Evolutionary conservation across 2,329 filamentous ascomycete species (phyloP).

Genomic region (Scopulariopsis brevicaulis): DNA sequence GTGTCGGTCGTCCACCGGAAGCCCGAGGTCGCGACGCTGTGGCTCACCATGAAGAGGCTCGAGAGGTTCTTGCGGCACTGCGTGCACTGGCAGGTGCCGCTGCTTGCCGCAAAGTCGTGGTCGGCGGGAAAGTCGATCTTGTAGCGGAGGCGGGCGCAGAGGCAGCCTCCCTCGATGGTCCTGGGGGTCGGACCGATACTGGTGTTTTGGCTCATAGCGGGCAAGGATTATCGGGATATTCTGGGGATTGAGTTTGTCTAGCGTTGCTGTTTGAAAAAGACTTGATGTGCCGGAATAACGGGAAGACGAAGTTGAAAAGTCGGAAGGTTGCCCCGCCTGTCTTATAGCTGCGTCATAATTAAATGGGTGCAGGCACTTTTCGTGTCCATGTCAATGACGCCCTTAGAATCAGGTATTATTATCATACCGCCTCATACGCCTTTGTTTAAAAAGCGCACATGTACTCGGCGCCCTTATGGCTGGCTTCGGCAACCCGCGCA

Average conservation of each 20-base stretch:
- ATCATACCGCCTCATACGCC: no score
- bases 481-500: no score
- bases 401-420: neutral
- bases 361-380: no score
- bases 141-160: constrained; percentile 38
- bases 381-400: neutral
- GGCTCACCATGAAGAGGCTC: constrained; percentile 28
- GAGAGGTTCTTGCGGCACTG: constrained; percentile 42
- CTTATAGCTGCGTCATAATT: neutral
- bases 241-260: neutral
- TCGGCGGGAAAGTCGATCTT: constrained; percentile 29
- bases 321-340: neutral
- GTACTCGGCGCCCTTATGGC: no score
- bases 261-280: neutral
- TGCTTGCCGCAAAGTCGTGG: constrained; percentile 31
- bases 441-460: no score
- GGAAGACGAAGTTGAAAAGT: neutral
- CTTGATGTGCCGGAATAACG: neutral
- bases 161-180: constrained; percentile 35
- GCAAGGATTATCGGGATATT: neutral
- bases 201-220: neutral
- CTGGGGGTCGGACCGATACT: constrained; percentile 12
- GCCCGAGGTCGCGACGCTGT: constrained; percentile 21
- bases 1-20: constrained; percentile 20
- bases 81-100: constrained; percentile 39